Evolutionary conservation across 2,329 filamentous ascomycete genomes (phyloP).

Genomic region (Incumbomyces lentus): DNA sequence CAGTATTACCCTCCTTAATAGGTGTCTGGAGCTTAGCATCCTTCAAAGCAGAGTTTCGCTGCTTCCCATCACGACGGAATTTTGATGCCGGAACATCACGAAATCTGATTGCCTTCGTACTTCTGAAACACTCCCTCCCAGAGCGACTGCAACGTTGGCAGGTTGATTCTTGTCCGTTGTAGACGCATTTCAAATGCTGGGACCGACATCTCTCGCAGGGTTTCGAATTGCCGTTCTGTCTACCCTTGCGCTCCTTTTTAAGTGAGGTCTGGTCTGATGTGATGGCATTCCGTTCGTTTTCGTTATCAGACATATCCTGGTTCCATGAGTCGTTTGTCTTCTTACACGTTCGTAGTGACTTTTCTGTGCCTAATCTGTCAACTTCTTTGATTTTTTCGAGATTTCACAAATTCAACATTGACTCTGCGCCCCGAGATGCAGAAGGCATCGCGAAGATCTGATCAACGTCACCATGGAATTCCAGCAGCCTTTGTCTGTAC

Average conservation of each 20-base stretch:
- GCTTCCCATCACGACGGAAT: neutral
- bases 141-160: constrained; percentile 1
- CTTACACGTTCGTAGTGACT: no score
- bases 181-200: constrained; percentile 5
- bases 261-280: neutral
- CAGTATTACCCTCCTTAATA: neutral
- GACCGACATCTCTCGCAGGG: constrained; percentile 2
- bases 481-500: no score
- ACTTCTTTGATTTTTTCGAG: no score
- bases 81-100: constrained; percentile 4
- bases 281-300: neutral
- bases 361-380: no score
- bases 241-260: neutral
- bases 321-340: neutral
- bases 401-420: no score
- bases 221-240: neutral
- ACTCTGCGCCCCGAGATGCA: no score
- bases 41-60: neutral
- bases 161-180: neutral
- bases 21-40: neutral
- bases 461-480: no score
- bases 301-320: neutral
- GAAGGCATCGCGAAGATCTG: no score
- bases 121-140: neutral
- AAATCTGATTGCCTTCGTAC: constrained; percentile 5